A percentile compares a stretch with the other conserved stretches of the same genome.
These are phyloP conservation scores for Paramecium pentaurelia DNA, from an alignment of 73 alveolate species.

Conservation along the genomic window DNA sequence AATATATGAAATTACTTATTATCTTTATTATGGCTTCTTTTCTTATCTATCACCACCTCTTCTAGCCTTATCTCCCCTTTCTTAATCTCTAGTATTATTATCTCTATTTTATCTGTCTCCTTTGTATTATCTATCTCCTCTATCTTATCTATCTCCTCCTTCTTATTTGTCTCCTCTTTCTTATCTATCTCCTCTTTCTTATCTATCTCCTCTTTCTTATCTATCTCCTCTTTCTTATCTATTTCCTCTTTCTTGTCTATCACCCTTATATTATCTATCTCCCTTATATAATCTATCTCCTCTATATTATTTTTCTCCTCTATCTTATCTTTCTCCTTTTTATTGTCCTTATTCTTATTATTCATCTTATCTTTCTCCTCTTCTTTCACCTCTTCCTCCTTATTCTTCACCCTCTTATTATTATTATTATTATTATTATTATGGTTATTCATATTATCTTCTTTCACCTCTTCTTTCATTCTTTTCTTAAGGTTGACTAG, in stretches of 20 bases:
- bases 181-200: background rate
- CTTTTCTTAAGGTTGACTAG: background rate
- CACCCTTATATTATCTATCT: background rate
- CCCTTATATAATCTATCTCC: background rate
- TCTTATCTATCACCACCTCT: conserved; percentile 26
- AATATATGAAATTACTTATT: background rate
- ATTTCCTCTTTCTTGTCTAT: background rate
- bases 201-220: background rate
- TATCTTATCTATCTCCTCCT: background rate
- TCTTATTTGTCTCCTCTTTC: background rate
- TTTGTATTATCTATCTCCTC: background rate
- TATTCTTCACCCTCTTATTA: background rate
- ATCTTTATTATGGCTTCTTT: background rate
- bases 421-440: background rate
- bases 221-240: background rate
- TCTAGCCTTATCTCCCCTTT: background rate
- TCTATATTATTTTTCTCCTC: background rate
- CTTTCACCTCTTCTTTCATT: background rate
- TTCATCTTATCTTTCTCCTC: background rate
- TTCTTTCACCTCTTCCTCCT: background rate
- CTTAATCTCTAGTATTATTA: background rate
- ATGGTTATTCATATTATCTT: background rate
- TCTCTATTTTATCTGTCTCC: background rate
- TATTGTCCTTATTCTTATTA: background rate
- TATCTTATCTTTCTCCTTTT: background rate